Conservation (phyloP, 2,329 filamentous ascomycete species). For the Didymella keratinophila region DNA sequence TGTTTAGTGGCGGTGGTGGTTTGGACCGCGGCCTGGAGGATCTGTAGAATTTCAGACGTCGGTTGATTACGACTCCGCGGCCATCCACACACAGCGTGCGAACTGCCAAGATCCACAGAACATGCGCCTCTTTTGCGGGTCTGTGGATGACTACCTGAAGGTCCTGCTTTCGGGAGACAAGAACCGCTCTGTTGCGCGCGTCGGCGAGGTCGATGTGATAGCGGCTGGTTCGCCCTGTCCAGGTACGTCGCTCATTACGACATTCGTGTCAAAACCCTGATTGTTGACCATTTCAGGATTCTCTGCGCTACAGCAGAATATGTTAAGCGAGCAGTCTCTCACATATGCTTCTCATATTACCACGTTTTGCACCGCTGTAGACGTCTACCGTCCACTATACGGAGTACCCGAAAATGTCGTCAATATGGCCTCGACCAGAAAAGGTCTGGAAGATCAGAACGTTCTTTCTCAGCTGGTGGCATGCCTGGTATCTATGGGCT, state of each 20-base stretch:
- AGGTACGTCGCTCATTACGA: too few species aligned
- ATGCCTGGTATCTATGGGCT: slow-evolving; percentile 76
- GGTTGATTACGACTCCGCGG: slow-evolving; percentile 70
- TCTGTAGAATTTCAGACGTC: slow-evolving; percentile 69
- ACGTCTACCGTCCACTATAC: slow-evolving; percentile 78
- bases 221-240: slow-evolving; percentile 79
- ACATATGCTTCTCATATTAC: slow-evolving; percentile 80
- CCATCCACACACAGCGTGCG: slow-evolving; percentile 77
- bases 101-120: slow-evolving; percentile 60
- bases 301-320: slow-evolving; percentile 68
- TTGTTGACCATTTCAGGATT: slow-evolving; percentile 60
- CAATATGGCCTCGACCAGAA: slow-evolving; percentile 64
- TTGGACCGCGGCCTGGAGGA: slow-evolving; percentile 81
- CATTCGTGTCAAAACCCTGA: too few species aligned
- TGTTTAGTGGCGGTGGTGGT: slow-evolving; percentile 81
- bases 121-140: slow-evolving; percentile 70
- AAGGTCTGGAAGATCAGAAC: slow-evolving; percentile 62
- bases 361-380: slow-evolving; percentile 76
- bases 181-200: slow-evolving; percentile 58
- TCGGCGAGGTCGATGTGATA: slow-evolving; percentile 73
- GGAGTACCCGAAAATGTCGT: slow-evolving; percentile 80
- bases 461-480: slow-evolving; percentile 78
- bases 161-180: slow-evolving; percentile 60
- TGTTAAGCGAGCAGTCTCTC: slow-evolving; percentile 62
- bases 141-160: slow-evolving; percentile 72